Percentiles rank a stretch among this genome's conserved stretches.
These are phyloP conservation scores for Pleurotus citrinopileatus DNA, from an alignment of 768 basidiomycete genomes.

Conservation along the genomic window DNA sequence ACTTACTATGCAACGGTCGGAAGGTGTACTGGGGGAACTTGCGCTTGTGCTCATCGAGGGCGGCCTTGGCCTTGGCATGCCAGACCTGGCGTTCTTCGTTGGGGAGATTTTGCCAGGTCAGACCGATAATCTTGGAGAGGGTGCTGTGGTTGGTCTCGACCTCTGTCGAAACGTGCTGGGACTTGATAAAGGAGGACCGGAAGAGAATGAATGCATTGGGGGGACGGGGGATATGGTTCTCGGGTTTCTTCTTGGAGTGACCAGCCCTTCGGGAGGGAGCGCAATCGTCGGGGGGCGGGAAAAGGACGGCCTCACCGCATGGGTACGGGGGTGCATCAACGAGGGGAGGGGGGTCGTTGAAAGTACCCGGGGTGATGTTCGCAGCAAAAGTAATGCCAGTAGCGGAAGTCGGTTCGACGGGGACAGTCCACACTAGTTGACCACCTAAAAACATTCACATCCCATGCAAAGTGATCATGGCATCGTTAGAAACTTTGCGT, in stretches of 20 bases:
- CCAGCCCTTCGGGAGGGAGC: constrained; percentile 12
- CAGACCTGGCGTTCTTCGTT: constrained; percentile 70
- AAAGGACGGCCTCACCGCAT: constrained; percentile 45
- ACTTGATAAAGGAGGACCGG: constrained; percentile 78
- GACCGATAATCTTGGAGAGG: constrained; percentile 80
- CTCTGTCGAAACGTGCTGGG: constrained; percentile 67
- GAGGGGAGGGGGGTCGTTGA: constrained; percentile 43
- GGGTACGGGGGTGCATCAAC: constrained; percentile 27
- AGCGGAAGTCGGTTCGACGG: constrained; percentile 32
- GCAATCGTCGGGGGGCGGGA: constrained; percentile 44
- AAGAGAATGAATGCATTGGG: constrained; percentile 87
- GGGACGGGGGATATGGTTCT: constrained; percentile 77
- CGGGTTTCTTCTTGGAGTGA: constrained; percentile 67
- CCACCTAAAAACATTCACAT: constrained; percentile 26
- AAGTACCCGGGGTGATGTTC: constrained; percentile 56
- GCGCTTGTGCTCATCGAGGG: constrained; percentile 69
- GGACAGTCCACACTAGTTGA: constrained; percentile 45
- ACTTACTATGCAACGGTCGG: constrained; percentile 51
- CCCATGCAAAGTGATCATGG: neutral
- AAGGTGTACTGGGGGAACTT: constrained; percentile 76
- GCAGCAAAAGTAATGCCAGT: constrained; percentile 52
- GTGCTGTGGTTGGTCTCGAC: constrained; percentile 83
- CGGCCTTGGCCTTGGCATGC: constrained; percentile 73
- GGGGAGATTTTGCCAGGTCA: constrained; percentile 78
- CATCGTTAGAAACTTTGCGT: constrained; percentile 10